Evolutionary conservation across 2,329 filamentous ascomycete species (phyloP), one percentile per base, ranked within the genome.

Genomic region (Cylindrodendrum hubeiense): DNA sequence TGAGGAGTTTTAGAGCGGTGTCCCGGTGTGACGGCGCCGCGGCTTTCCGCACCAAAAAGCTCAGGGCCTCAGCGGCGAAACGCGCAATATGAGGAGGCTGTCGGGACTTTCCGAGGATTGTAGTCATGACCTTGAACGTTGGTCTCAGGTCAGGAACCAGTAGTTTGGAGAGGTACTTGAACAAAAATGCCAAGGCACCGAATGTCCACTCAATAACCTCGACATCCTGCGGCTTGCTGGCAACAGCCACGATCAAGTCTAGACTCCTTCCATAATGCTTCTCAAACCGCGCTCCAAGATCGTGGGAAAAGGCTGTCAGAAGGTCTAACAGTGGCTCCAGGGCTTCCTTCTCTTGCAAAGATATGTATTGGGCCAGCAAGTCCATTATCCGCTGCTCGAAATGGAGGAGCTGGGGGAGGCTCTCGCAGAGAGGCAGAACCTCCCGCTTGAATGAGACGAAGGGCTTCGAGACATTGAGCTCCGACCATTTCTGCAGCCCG

Each of bases 141-240:
- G 95, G 94, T 67, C 93, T 86, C 67, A 99, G 81, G 76, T 99
- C 93, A 4, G 94, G 91, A 0, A 96, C 92, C 22, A 99, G 81
- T 0, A 98, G 86, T 68, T 93, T 90, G 2, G 94, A 97, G 5
- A 99, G 87, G 76, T 98, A 98, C 78, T 99, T 99, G 87, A 99
- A 98, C 43, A 98, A 85, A 85, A 97, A 99, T 49, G 96, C 94
- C 60, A 99, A 85, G 72, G 93, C 95, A 13, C 91, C 94, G 81
- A 99, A 99, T 54, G 93, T 95, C 95, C 95, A 98, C 81, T 99
- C 96, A 54, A 98, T 93, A n/a, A 97, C 94, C 68, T 95, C 93
- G 26, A 93, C 90, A 75, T 93, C 91, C 61, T 92, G 86, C 57
- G 93, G 89, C 73, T 89, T 92, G 58, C 90, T 90, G 12, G 94